Percentiles rank a stretch among this genome's conserved stretches.
Conservation (phyloP, 139 green algal species). For the Astrephomene gubernaculifera region DNA sequence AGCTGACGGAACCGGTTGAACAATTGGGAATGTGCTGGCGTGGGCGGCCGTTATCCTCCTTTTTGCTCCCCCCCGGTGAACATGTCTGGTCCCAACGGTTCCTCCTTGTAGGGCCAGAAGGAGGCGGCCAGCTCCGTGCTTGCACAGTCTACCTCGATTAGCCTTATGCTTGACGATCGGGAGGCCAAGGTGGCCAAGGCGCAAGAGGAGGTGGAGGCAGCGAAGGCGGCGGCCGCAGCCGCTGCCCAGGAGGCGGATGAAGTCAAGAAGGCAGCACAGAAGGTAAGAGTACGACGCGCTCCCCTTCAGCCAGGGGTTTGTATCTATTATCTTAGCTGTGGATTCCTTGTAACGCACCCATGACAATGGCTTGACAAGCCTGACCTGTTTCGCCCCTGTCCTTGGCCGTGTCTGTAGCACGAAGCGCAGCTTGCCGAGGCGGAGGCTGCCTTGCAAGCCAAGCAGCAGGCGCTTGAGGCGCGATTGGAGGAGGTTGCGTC, state of each 20-base stretch:
- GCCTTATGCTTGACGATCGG: constrained; percentile 1
- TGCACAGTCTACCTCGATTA: neutral
- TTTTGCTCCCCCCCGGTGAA: too few relatives aligned
- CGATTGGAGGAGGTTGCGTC: neutral
- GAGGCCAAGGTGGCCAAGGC: neutral
- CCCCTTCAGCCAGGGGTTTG: too few relatives aligned
- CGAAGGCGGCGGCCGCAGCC: neutral
- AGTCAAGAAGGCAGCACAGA: neutral
- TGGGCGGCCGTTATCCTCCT: too few relatives aligned
- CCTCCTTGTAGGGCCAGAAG: neutral
- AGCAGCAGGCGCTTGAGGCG: constrained; percentile 3
- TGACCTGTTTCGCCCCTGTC: too few relatives aligned
- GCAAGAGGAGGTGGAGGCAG: neutral
- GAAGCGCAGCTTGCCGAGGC: neutral
- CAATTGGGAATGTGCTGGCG: too few relatives aligned
- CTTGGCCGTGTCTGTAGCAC: too few relatives aligned
- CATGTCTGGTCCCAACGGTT: too few relatives aligned
- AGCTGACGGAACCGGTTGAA: too few relatives aligned
- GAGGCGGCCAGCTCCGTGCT: neutral
- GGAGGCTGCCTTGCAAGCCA: neutral
- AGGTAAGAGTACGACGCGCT: too few relatives aligned
- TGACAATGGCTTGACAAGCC: too few relatives aligned
- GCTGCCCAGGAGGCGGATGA: neutral
- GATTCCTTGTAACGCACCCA: too few relatives aligned
- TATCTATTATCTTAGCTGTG: too few relatives aligned